A percentile compares a stretch with the other conserved stretches of the same genome.
phyloP scores from a whole-genome alignment of 2,329 filamentous ascomycete species.

The Didymella pinodella region DNA sequence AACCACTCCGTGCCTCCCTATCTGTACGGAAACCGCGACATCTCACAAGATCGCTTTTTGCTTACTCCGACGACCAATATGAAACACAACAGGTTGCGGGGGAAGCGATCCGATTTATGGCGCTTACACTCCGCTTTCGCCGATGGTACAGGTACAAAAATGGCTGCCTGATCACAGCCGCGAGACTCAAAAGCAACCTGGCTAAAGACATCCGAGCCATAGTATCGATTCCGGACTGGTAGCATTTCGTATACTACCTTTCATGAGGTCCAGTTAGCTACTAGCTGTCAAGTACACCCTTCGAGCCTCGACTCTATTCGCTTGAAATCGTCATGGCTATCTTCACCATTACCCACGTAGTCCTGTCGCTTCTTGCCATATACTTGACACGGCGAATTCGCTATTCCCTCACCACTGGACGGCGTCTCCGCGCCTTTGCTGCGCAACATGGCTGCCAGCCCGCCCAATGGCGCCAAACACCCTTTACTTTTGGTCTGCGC shows the following conservation, averaged over 20 bases:
- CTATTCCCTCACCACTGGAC: constrained; percentile 39
- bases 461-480: constrained; percentile 42
- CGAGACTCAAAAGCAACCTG: neutral
- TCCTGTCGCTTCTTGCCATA: constrained; percentile 21
- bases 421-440: constrained; percentile 43
- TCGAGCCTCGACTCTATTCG: neutral
- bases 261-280: too few species aligned
- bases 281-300: neutral
- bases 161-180: constrained; percentile 10
- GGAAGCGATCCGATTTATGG: neutral
- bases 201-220: neutral
- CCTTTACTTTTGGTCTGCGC: constrained; percentile 56
- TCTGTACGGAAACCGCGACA: neutral
- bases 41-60: neutral
- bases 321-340: constrained; percentile 24
- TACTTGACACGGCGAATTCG: constrained; percentile 30
- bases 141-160: neutral
- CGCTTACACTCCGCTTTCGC: constrained; percentile 1
- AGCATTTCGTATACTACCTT: neutral
- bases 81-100: neutral
- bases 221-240: neutral
- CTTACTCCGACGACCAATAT: neutral
- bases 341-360: constrained; percentile 24
- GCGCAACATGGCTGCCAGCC: constrained; percentile 57
- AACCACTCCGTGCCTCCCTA: neutral